Conservation (phyloP, 768 basidiomycete genomes). For the Amanita subjunquillea region DNA sequence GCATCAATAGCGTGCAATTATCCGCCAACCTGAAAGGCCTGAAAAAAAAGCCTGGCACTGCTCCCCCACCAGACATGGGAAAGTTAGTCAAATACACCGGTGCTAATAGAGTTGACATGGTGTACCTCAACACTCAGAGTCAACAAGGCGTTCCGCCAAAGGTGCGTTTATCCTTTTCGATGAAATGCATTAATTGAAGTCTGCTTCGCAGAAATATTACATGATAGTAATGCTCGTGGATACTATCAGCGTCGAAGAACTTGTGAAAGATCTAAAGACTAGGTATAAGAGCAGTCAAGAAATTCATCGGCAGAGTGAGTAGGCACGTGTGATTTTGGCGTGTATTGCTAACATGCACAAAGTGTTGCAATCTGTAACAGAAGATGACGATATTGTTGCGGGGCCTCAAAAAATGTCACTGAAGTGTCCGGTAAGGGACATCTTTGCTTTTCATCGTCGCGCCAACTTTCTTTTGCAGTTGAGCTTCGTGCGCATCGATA, state of each 20-base stretch:
- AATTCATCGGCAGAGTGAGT: conserved; percentile 59
- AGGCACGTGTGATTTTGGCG: background rate
- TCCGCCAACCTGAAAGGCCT: conserved; percentile 77
- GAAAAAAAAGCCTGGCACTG: conserved; percentile 92
- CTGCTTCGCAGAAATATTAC: conserved; percentile 65
- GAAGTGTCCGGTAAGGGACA: conserved; percentile 76
- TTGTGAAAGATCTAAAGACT: conserved; percentile 65
- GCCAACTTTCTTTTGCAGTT: conserved; percentile 35
- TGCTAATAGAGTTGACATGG: conserved; percentile 71
- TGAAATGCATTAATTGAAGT: background rate
- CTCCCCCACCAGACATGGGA: conserved; percentile 72
- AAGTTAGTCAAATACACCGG: conserved; percentile 29
- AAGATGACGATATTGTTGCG: conserved; percentile 88
- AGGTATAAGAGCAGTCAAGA: conserved; percentile 55
- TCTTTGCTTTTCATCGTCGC: background rate
- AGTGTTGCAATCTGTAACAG: conserved; percentile 52
- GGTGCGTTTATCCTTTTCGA: conserved; percentile 26
- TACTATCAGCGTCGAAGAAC: conserved; percentile 52
- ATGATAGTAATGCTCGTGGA: conserved; percentile 81
- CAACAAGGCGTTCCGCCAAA: conserved; percentile 58
- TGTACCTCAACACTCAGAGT: conserved; percentile 77
- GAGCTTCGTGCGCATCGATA: conserved; percentile 76
- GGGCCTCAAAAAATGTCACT: conserved; percentile 86
- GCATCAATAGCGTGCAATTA: conserved; percentile 64
- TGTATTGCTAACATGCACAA: conserved; percentile 4